These are phyloP conservation scores for Penicillium expansum DNA, from an alignment of 2,329 filamentous ascomycete species.

Conservation along the genomic window DNA sequence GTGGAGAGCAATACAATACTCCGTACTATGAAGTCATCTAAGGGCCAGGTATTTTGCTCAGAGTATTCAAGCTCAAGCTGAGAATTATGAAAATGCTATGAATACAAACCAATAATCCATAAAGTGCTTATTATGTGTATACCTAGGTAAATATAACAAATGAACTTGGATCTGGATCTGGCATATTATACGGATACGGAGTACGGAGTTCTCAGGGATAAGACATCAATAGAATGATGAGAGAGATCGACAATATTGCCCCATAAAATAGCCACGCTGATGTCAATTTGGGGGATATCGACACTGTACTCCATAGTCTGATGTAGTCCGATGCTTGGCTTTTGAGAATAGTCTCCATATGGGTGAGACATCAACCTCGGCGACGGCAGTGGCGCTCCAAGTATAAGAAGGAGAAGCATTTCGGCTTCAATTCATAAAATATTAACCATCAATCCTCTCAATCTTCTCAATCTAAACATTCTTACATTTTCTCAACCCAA, in stretches of 20 bases:
- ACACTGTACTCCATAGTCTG: background rate
- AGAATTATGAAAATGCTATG: background rate
- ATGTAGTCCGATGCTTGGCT: background rate
- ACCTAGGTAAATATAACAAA: too few relatives aligned
- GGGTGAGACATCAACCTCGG: constrained; percentile 10
- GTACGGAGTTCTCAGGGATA: background rate
- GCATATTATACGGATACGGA: background rate
- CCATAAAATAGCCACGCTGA: background rate
- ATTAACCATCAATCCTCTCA: background rate
- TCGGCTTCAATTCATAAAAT: background rate
- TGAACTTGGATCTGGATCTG: background rate
- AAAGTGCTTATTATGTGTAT: too few relatives aligned
- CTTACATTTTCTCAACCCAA: background rate
- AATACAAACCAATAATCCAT: too few relatives aligned
- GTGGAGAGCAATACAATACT: background rate
- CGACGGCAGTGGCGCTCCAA: background rate
- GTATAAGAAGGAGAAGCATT: background rate
- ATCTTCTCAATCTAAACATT: too few relatives aligned
- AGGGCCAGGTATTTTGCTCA: background rate
- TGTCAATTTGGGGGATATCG: background rate
- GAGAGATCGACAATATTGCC: background rate
- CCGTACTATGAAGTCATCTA: background rate
- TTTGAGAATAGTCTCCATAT: background rate
- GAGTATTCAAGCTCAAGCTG: background rate
- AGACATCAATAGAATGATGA: background rate